Percentiles rank a stretch among this genome's conserved stretches.
phyloP scores from a whole-genome alignment of 177 flowering plant genomes.

The Vitis hybrid region DNA sequence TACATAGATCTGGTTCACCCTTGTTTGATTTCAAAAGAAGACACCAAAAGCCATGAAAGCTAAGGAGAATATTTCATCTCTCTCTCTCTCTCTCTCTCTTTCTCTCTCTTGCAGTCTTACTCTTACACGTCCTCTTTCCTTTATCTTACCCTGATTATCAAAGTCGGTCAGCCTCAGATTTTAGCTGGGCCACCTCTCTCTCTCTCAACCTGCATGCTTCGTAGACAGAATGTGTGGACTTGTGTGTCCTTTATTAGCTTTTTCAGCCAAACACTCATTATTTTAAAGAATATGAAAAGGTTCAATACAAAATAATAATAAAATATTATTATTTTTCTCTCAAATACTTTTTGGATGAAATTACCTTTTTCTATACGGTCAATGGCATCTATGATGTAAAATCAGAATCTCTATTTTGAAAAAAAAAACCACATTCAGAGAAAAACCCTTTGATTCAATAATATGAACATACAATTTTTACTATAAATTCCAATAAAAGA shows the following conservation, averaged over 20 bases:
- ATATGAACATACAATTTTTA: no score
- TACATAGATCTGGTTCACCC: constrained; percentile 21
- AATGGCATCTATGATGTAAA: no score
- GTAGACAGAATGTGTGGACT: constrained; percentile 36
- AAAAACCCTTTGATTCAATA: no score
- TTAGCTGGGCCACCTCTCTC: constrained; percentile 26
- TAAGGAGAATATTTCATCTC: constrained; percentile 22
- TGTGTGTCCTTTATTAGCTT: constrained; percentile 26
- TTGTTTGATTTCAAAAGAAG: constrained; percentile 37
- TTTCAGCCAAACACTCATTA: constrained; percentile 25
- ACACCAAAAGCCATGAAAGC: constrained; percentile 42
- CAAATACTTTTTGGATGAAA: no score
- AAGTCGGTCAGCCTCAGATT: constrained; percentile 43
- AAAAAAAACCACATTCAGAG: no score
- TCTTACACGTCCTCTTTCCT: constrained; percentile 10
- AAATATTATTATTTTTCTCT: background rate
- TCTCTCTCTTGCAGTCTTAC: constrained; percentile 13
- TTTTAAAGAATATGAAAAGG: background rate
- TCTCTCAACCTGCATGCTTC: constrained; percentile 9
- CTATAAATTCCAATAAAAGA: no score
- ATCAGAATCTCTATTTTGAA: no score
- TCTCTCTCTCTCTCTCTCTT: constrained; percentile 4
- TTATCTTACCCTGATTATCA: constrained; percentile 25
- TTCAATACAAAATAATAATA: background rate
- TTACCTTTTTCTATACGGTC: no score